phyloP scores from a whole-genome alignment of 2,329 filamentous ascomycete species.

The Diaporthe sp. region DNA sequence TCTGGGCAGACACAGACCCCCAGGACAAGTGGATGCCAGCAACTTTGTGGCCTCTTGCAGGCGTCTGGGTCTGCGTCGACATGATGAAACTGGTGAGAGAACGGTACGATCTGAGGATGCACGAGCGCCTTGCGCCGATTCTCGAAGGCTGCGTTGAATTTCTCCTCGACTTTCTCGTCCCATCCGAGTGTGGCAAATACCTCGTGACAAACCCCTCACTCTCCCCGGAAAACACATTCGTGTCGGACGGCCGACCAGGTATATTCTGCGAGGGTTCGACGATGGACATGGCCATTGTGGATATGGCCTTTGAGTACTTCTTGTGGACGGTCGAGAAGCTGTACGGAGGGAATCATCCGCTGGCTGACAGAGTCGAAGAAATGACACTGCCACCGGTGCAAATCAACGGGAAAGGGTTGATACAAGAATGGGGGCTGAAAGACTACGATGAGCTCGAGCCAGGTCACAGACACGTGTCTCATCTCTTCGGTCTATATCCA shows the following conservation, averaged over 20 bases:
- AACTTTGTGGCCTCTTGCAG: constrained; percentile 49
- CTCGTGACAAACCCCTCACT: constrained; percentile 52
- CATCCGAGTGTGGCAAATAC: constrained; percentile 44
- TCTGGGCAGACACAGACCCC: constrained; percentile 53
- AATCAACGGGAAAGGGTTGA: constrained; percentile 53
- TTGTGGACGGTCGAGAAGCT: constrained; percentile 46
- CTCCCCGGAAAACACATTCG: constrained; percentile 52
- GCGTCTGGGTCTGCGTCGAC: constrained; percentile 49
- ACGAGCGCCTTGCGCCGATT: constrained; percentile 46
- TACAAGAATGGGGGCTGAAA: constrained; percentile 57
- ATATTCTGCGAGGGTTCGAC: constrained; percentile 59
- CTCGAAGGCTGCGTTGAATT: constrained; percentile 51
- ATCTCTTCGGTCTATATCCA: constrained; percentile 64
- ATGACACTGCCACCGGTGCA: constrained; percentile 46
- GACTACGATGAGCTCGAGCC: constrained; percentile 58
- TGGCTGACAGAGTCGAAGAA: constrained; percentile 42
- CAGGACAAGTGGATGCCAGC: constrained; percentile 52
- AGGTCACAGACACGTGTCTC: constrained; percentile 65
- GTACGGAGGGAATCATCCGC: constrained; percentile 18
- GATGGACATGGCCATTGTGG: constrained; percentile 62
- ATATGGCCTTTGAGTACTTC: constrained; percentile 46
- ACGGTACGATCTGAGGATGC: constrained; percentile 46
- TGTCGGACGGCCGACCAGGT: constrained; percentile 53
- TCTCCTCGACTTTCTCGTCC: constrained; percentile 48
- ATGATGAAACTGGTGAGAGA: constrained; percentile 49